Conservation (phyloP, 371 early-diverging fungal genomes). For the Gilbertella persicaria region DNA sequence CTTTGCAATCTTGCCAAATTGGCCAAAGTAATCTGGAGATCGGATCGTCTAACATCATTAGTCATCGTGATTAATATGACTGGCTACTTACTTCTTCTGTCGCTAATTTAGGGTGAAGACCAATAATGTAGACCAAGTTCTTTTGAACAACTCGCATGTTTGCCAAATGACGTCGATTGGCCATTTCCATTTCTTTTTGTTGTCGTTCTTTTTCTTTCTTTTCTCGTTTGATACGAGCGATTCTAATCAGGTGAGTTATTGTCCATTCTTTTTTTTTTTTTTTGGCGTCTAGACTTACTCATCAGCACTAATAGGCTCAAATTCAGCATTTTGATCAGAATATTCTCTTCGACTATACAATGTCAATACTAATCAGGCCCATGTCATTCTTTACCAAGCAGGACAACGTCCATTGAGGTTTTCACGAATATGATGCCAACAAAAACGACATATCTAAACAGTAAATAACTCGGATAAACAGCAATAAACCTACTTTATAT, state of each 20-base stretch:
- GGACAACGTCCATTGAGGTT: conserved; percentile 91
- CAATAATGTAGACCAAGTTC: conserved; percentile 94
- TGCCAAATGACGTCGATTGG: conserved; percentile 83
- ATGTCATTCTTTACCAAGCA: conserved; percentile 60
- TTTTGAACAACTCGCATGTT: conserved; percentile 94
- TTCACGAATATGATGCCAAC: conserved; percentile 95
- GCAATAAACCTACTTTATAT: no score
- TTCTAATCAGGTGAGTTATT: conserved; percentile 24
- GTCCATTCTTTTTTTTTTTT: background rate
- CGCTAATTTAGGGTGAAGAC: conserved; percentile 80
- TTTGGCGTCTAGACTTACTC: conserved; percentile 40
- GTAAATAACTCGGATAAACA: no score
- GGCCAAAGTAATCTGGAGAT: conserved; percentile 92
- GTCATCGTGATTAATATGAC: background rate
- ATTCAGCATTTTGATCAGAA: conserved; percentile 87
- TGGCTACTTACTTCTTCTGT: conserved; percentile 78
- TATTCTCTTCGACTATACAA: conserved; percentile 76
- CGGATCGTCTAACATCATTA: conserved; percentile 60
- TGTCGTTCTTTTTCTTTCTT: conserved; percentile 88
- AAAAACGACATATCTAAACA: conserved; percentile 95
- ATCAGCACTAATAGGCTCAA: conserved; percentile 85
- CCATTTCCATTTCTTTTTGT: conserved; percentile 86
- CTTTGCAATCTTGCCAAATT: conserved; percentile 93
- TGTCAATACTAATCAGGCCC: background rate
- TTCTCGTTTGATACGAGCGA: conserved; percentile 67